A percentile compares a stretch with the other conserved stretches of the same genome.
phyloP scores from a whole-genome alignment of 495 filamentous ascomycete species.

The Penicillium bialowiezense region DNA sequence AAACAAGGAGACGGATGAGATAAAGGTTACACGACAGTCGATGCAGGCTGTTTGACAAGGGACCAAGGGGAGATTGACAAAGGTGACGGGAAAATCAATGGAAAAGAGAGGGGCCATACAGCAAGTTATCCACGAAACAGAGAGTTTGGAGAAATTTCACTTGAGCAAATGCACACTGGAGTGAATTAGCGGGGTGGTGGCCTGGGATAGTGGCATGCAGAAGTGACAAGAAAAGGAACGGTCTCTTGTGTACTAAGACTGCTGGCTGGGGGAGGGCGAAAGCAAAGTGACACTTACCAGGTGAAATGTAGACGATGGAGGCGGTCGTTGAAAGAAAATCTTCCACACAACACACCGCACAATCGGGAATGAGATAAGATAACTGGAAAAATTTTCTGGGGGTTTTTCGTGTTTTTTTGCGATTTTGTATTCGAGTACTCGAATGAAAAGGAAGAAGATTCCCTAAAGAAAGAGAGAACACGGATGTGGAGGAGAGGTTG shows the following conservation, averaged over 20 bases:
- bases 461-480: conserved; percentile 36
- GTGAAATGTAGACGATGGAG: conserved; percentile 17
- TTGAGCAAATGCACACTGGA: conserved; percentile 9
- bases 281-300: conserved; percentile 24
- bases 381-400: conserved; percentile 23
- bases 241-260: neutral
- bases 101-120: conserved; percentile 11
- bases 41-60: conserved; percentile 13
- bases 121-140: conserved; percentile 16
- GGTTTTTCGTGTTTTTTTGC: conserved; percentile 42
- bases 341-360: conserved; percentile 41
- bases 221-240: neutral
- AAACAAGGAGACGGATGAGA: conserved; percentile 4
- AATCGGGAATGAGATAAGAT: conserved; percentile 37
- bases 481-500: conserved; percentile 32
- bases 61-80: neutral
- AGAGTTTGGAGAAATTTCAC: conserved; percentile 16
- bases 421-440: conserved; percentile 42
- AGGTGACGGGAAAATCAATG: conserved; percentile 5
- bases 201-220: neutral
- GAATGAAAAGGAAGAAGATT: conserved; percentile 32
- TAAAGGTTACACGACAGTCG: conserved; percentile 15
- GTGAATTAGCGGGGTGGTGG: conserved; percentile 1
- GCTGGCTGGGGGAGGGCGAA: neutral
- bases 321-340: conserved; percentile 32